Percentiles rank a stretch among this genome's conserved stretches.
Evolutionary conservation across 352 stramenopile species (phyloP).

Genomic region (Phytophthora sansomeana): DNA sequence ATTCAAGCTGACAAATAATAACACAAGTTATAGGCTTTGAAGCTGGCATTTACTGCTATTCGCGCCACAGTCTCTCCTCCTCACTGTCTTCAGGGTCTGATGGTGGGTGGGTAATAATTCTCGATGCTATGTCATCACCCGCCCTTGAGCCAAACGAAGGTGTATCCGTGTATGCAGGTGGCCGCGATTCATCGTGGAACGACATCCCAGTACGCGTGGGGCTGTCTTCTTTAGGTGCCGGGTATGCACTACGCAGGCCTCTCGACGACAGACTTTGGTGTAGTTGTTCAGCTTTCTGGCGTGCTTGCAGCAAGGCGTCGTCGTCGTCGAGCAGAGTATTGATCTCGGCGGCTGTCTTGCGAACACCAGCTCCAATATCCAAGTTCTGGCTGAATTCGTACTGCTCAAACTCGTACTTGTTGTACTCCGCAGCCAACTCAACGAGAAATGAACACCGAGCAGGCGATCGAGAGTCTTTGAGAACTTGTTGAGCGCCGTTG

Average conservation of each 20-base stretch:
- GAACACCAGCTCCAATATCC: conserved; percentile 68
- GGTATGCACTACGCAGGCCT: conserved; percentile 49
- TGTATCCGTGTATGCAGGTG: conserved; percentile 49
- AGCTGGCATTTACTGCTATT: neutral
- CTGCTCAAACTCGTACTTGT: conserved; percentile 76
- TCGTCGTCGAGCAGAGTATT: conserved; percentile 58
- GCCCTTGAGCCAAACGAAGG: conserved; percentile 18
- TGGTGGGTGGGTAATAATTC: conserved; percentile 56
- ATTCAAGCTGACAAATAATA: conserved; percentile 4
- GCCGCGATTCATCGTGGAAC: conserved; percentile 28
- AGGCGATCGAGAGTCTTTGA: conserved; percentile 64
- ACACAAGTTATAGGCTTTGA: conserved; percentile 4
- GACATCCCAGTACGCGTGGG: conserved; percentile 4
- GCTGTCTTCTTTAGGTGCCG: conserved; percentile 20
- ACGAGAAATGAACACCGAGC: conserved; percentile 54
- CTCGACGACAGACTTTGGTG: conserved; percentile 63
- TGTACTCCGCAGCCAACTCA: conserved; percentile 65
- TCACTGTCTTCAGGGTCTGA: conserved; percentile 22
- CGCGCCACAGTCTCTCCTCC: conserved; percentile 11
- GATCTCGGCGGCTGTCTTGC: conserved; percentile 68
- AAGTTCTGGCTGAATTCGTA: conserved; percentile 80
- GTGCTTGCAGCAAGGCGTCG: conserved; percentile 51
- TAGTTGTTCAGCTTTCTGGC: conserved; percentile 57
- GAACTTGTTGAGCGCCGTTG: conserved; percentile 75
- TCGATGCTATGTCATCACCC: conserved; percentile 48